phyloP scores from a whole-genome alignment of 768 basidiomycete species.

The Megacollybia marginata region DNA sequence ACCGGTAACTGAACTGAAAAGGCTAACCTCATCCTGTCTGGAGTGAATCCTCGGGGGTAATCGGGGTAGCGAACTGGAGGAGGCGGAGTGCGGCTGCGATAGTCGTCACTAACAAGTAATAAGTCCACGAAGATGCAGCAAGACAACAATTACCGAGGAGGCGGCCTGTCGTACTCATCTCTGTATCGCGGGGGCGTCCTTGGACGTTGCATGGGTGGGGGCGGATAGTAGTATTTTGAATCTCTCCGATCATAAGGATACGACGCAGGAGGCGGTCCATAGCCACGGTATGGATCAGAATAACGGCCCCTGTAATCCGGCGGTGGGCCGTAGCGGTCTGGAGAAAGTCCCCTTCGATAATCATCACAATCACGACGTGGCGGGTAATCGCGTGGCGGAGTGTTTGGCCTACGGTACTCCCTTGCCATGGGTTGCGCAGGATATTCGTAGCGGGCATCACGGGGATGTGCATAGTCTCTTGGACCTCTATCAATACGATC shows the following conservation, averaged over 20 bases:
- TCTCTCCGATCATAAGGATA: conserved; percentile 44
- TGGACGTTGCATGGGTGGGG: conserved; percentile 47
- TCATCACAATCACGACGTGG: conserved; percentile 65
- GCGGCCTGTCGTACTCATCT: conserved; percentile 60
- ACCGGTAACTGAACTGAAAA: not conserved
- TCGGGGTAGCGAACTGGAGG: conserved; percentile 42
- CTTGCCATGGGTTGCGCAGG: conserved; percentile 39
- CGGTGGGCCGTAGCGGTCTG: conserved; percentile 47
- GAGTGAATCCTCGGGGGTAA: conserved; percentile 39
- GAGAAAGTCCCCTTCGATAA: conserved; percentile 43
- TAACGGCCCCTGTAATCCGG: conserved; percentile 54
- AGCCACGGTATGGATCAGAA: conserved; percentile 47
- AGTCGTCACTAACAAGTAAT: conserved; percentile 39
- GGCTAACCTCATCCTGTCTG: conserved; percentile 22
- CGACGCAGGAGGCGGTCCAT: conserved; percentile 41
- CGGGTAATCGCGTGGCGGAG: conserved; percentile 60
- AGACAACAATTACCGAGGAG: conserved; percentile 41
- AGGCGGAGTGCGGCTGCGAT: conserved; percentile 47
- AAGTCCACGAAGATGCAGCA: not conserved
- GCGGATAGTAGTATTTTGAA: conserved; percentile 40
- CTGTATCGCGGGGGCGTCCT: conserved; percentile 51
- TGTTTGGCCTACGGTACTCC: conserved; percentile 55
- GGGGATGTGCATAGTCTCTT: conserved; percentile 46
- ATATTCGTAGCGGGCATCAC: conserved; percentile 56
- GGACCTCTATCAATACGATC: conserved; percentile 56